Conservation (phyloP, 192 early-diverging fungal genomes). For the Entomortierella parvispora region DNA sequence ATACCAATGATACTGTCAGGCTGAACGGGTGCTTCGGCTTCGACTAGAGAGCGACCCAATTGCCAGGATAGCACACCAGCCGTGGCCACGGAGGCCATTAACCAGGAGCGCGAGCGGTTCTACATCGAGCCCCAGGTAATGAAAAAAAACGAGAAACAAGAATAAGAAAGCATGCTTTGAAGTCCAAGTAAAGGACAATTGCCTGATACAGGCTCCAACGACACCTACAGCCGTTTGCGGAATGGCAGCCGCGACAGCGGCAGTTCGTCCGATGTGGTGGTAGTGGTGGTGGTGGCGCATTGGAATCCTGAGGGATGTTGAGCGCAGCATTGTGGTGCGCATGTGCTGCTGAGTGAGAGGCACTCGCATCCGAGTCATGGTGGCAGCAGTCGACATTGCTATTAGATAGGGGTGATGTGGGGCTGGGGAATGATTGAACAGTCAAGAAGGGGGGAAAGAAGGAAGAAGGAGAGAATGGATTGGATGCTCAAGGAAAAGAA, state of each 20-base stretch:
- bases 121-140: not conserved
- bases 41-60: constrained; percentile 19
- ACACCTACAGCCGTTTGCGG: constrained; percentile 2
- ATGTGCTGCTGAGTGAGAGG: constrained; percentile 7
- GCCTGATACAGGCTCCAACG: too few species aligned
- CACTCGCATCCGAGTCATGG: constrained; percentile 24
- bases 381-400: constrained; percentile 24
- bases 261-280: constrained; percentile 19
- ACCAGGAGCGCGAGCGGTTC: constrained; percentile 31
- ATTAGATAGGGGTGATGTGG: not conserved
- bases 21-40: constrained; percentile 24
- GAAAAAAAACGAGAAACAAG: not conserved
- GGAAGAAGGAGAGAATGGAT: too few species aligned
- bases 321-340: not conserved
- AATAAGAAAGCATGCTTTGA: too few species aligned
- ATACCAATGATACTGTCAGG: constrained; percentile 28
- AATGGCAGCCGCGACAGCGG: constrained; percentile 5
- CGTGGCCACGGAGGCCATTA: constrained; percentile 19
- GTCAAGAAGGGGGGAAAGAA: not conserved
- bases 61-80: constrained; percentile 47
- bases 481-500: too few species aligned
- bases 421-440: not conserved
- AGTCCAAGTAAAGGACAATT: too few species aligned
- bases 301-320: constrained; percentile 13
- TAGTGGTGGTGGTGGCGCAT: constrained; percentile 5